A percentile compares a stretch with the other conserved stretches of the same genome.
phyloP scores from a whole-genome alignment of 306 rosid species.

The Acacia crassicarpa region DNA sequence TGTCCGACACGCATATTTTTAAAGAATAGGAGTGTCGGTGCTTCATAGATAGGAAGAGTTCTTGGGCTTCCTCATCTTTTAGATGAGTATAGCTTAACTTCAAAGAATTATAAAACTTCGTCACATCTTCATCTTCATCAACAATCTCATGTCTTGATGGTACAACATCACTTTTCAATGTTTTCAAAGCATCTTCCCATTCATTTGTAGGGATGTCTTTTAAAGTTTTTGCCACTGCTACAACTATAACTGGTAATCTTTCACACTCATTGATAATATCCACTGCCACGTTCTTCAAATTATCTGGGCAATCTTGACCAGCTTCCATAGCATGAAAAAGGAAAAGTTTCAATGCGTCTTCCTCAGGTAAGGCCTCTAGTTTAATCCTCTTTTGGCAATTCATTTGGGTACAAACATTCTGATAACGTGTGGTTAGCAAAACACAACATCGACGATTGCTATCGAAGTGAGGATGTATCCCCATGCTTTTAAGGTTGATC shows the following conservation, averaged over 20 bases:
- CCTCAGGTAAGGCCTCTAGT: neutral
- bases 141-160: neutral
- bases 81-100: slow-evolving; percentile 21
- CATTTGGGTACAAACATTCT: neutral
- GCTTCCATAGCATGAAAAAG: neutral
- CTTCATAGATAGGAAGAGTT: slow-evolving; percentile 8
- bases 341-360: slow-evolving; percentile 23
- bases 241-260: slow-evolving; percentile 14
- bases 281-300: neutral
- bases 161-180: neutral
- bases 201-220: neutral
- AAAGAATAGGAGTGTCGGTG: too few relatives aligned
- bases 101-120: slow-evolving; percentile 10
- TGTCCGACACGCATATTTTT: too few relatives aligned
- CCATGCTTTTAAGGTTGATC: neutral
- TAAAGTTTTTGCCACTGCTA: slow-evolving; percentile 13
- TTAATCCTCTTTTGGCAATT: slow-evolving; percentile 1
- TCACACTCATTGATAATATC: slow-evolving; percentile 12
- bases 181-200: neutral
- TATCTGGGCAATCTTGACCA: neutral
- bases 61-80: neutral
- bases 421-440: slow-evolving; percentile 17
- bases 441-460: neutral
- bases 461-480: slow-evolving; percentile 4
- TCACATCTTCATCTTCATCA: neutral